These are phyloP conservation scores for Arctium minus DNA, from an alignment of 129 eudicot species.

Conservation along the genomic window DNA sequence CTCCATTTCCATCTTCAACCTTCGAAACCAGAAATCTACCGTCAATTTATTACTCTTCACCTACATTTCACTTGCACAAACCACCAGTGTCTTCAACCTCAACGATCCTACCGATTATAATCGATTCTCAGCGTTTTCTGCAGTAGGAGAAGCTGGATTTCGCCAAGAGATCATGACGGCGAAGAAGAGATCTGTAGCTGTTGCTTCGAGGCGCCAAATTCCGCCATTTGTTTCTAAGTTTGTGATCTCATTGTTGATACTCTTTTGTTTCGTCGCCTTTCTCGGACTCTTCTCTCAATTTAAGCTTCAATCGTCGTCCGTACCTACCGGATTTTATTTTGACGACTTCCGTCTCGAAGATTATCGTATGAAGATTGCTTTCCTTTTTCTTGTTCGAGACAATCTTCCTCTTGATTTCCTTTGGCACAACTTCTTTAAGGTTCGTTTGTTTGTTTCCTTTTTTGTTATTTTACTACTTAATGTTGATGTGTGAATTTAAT, in stretches of 20 bases:
- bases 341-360: not conserved
- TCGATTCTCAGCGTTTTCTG: not conserved
- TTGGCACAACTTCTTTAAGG: constrained; percentile 58
- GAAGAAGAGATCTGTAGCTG: constrained; percentile 28
- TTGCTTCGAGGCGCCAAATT: constrained; percentile 26
- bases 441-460: constrained; percentile 9
- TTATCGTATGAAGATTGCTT: constrained; percentile 35
- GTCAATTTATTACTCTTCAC: not conserved
- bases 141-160: constrained; percentile 2
- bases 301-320: constrained; percentile 31
- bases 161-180: constrained; percentile 9
- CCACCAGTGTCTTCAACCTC: not conserved
- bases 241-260: constrained; percentile 12
- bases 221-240: constrained; percentile 17
- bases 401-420: constrained; percentile 50
- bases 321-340: constrained; percentile 16
- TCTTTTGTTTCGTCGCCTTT: constrained; percentile 18
- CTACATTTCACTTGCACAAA: constrained; percentile 2
- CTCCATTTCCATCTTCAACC: constrained; percentile 4
- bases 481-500: not conserved
- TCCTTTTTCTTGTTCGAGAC: constrained; percentile 44
- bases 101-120: not conserved
- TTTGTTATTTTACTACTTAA: not conserved
- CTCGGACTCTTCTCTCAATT: constrained; percentile 24
- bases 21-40: not conserved